phyloP scores from a whole-genome alignment of 495 filamentous ascomycete genomes.

The Daldinia grandis region DNA sequence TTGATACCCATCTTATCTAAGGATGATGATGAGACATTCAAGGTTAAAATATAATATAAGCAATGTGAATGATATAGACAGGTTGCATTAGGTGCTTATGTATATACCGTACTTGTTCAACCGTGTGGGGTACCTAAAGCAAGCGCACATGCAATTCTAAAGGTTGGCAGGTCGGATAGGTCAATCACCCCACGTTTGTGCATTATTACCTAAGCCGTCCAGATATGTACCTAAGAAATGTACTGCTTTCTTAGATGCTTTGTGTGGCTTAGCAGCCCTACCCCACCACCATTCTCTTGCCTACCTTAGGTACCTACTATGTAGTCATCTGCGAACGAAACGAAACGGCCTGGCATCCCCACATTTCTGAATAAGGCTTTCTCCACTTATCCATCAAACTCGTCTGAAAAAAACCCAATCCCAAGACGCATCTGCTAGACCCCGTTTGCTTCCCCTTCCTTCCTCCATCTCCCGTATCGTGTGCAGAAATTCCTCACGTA shows the following conservation, averaged over 20 bases:
- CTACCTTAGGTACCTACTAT: neutral
- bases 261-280: conserved; percentile 5
- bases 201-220: neutral
- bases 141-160: neutral
- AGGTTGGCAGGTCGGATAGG: neutral
- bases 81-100: neutral
- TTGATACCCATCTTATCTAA: neutral
- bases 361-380: conserved; percentile 30
- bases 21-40: neutral
- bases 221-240: neutral
- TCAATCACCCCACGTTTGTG: conserved; percentile 7
- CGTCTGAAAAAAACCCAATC: conserved; percentile 42
- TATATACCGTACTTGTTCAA: neutral
- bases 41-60: neutral
- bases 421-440: conserved; percentile 37
- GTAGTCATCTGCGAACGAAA: conserved; percentile 10
- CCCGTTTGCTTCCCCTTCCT: conserved; percentile 47
- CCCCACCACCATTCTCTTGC: neutral
- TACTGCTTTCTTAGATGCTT: neutral
- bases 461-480: conserved; percentile 47
- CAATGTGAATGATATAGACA: neutral
- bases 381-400: conserved; percentile 40
- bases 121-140: neutral
- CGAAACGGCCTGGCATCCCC: conserved; percentile 2
- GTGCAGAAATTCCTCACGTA: conserved; percentile 44